Base-by-base conservation (phyloP, 108 stramenopile species). In the Cyclotella sp. region DNA sequence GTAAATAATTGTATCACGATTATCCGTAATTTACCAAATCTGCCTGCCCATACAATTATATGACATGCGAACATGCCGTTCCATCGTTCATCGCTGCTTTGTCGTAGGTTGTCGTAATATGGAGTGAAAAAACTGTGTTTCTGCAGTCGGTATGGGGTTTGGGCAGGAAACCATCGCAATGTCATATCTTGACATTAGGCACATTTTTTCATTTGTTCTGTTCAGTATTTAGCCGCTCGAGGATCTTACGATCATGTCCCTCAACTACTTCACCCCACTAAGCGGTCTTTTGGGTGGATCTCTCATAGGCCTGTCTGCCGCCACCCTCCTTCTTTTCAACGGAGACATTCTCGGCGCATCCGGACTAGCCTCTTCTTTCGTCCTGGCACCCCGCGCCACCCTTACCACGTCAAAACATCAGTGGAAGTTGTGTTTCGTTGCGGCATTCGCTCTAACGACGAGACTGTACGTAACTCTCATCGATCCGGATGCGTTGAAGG, bases 291-390 rank as follows among this genome's bases (percentile, higher is more conserved):
- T 47, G 7, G 64, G 64, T 3, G 64, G 64, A 26, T 47, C 46
- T 24, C 46, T 65, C n/a, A 65, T 65, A 5, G 83, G 86, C 15
- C 76, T 88, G 1, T 86, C 87, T 13, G 79, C 90, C 2, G 86
- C 75, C 14, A 79, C 80, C 18, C 84, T 93, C 3, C 83, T 93
- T 6, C 44, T 93, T 1, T 52, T 87, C 47, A 86, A 84, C 49
- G 92, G 92, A 30, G 88, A 90, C 40, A 89, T 93, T 39, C 77
- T 93, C 75, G 92, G 92, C 22, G 81, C 88, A 22, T 79, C 83
- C 44, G 92, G 92, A 9, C 79, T 93, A 40, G 68, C 84, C 21
- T 73, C 79, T 0, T 81, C 86, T 3, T 63, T 79, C 55, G 68
- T 87, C 8, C 19, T 83, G 10, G 57, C 86, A 42, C 82, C 86